Conservation (phyloP, 2,329 filamentous ascomycete genomes). For the Westerdykella sp. region DNA sequence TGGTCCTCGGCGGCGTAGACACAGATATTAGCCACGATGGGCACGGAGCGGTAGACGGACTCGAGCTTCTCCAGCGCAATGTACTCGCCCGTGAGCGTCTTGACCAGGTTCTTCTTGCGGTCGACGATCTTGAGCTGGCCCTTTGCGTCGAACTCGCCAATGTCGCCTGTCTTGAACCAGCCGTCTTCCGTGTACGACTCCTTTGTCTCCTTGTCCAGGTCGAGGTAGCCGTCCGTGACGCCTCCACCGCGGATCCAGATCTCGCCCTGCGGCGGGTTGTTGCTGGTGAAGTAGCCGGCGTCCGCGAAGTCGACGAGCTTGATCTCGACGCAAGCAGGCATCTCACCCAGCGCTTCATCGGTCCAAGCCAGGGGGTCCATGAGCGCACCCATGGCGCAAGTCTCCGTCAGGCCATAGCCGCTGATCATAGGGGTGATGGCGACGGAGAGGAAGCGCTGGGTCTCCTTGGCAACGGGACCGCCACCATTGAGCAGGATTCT, state of each 20-base stretch:
- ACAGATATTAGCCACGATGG: constrained; percentile 80
- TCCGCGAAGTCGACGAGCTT: constrained; percentile 90
- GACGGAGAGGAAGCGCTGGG: constrained; percentile 84
- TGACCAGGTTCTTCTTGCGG: constrained; percentile 96
- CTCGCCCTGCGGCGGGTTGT: constrained; percentile 79
- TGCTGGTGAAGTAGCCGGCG: constrained; percentile 72
- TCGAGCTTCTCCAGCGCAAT: constrained; percentile 95
- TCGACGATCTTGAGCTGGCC: constrained; percentile 86
- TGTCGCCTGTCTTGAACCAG: constrained; percentile 97
- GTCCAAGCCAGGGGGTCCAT: constrained; percentile 83
- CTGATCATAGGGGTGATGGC: constrained; percentile 89
- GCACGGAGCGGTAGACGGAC: constrained; percentile 74
- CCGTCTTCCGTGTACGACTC: constrained; percentile 74
- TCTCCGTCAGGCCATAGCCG: constrained; percentile 94
- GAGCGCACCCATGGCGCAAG: constrained; percentile 73
- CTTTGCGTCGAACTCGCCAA: constrained; percentile 76
- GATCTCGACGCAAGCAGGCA: constrained; percentile 71
- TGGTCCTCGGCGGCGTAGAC: constrained; percentile 72
- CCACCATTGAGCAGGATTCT: constrained; percentile 92
- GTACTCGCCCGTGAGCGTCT: constrained; percentile 92
- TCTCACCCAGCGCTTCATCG: constrained; percentile 66
- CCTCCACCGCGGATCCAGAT: constrained; percentile 78
- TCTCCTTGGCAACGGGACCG: constrained; percentile 81
- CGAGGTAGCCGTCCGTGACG: constrained; percentile 72
- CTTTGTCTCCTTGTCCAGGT: constrained; percentile 77